Evolutionary conservation across 768 basidiomycete species (phyloP).

Genomic region (Kwoniella sp.): DNA sequence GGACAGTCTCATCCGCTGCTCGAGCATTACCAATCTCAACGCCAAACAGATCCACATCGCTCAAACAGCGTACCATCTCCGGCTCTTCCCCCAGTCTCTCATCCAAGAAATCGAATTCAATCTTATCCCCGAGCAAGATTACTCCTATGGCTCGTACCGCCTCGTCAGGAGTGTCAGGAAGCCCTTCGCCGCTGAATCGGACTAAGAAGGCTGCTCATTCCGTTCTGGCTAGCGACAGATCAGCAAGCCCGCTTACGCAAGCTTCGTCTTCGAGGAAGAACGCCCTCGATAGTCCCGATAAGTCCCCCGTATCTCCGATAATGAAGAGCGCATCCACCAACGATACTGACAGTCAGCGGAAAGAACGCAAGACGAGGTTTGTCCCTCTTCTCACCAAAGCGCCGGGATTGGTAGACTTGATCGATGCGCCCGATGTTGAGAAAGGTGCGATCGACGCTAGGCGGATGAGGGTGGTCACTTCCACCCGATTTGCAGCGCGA

Average conservation of each 20-base stretch:
- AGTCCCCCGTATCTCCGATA: neutral
- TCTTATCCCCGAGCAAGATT: neutral
- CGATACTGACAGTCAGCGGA: too few relatives aligned
- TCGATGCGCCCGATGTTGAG: slow-evolving; percentile 86
- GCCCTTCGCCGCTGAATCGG: slow-evolving; percentile 1
- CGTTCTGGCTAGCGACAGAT: neutral
- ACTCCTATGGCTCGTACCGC: too few relatives aligned
- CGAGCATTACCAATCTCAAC: slow-evolving; percentile 12
- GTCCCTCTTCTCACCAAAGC: slow-evolving; percentile 66
- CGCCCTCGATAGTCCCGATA: neutral
- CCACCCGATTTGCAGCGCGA: slow-evolving; percentile 82
- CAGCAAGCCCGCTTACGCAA: slow-evolving; percentile 11
- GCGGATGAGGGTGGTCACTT: slow-evolving; percentile 81
- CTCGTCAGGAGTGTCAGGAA: neutral
- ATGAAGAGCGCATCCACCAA: too few relatives aligned
- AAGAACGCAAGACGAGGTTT: slow-evolving; percentile 5
- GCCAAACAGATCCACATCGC: neutral
- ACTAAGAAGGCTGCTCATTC: neutral
- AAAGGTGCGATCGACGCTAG: slow-evolving; percentile 82
- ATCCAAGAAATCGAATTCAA: neutral
- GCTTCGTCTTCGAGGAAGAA: slow-evolving; percentile 3
- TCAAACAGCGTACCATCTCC: slow-evolving; percentile 6
- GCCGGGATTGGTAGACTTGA: slow-evolving; percentile 77
- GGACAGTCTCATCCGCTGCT: slow-evolving; percentile 7
- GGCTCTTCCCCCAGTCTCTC: neutral